Evolutionary conservation across 78 protist genomes (phyloP), one percentile per base, ranked within the genome.

Genomic region (Dictyostelium citrinum): DNA sequence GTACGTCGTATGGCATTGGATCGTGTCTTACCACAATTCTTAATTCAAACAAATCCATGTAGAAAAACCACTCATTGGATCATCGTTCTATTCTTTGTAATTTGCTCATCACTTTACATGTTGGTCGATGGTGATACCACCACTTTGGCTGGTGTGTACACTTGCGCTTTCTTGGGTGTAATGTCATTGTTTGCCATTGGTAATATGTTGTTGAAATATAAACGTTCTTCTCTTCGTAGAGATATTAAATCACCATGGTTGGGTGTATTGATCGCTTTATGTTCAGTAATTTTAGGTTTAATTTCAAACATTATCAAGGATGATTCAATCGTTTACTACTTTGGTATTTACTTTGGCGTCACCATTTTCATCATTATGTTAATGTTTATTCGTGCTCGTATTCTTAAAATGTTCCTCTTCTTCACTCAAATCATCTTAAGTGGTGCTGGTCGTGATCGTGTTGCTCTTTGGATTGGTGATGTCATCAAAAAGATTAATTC

Each of bases 161-260:
- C 98, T 20, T 29, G 95, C 27, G 82, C 97, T n/a, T 97, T 97
- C 78, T 82, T 97, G 27, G 83, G 95, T 55, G 98, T 97, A 58
- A 96, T 97, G 97, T 22, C 82, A 43, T 79, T 97, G 46, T 96
- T 95, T 46, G 98, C 95, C 3, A 27, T 91, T 46, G 98, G 98
- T 72, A 96, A 95, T 79, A 75, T 97, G 96, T 24, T 96, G 17
- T 64, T 97, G 64, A 97, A 97, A 95, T 96, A 93, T 93, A 95
- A 95, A 84, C 37, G 94, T n/a, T 72, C 91, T 1, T 33, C 43
- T n/a, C 60, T 91, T 10, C 80, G 67, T 24, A 49, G 95, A 37
- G 95, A 91, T 20, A 84, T 88, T 16, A 84, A 60, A 5, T 60
- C 90, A 17, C 91, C 84, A 41, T 80, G 85, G 95, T 11, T 60